Evolutionary conservation across 148 eudicot genomes (phyloP).

Genomic region (Agrostemma githago): DNA sequence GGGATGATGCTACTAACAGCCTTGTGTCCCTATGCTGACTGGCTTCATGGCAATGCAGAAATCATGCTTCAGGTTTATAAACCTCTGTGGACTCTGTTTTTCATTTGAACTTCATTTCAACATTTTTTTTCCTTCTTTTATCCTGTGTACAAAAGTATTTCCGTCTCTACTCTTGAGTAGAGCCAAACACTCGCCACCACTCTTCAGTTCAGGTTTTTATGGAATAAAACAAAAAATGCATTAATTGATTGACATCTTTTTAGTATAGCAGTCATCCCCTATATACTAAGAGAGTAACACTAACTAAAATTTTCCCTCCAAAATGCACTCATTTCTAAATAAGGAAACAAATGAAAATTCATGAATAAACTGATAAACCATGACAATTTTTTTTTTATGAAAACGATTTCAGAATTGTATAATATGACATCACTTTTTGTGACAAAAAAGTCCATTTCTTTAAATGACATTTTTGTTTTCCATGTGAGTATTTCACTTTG

Average conservation of each 20-base stretch:
- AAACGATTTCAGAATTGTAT: too few species aligned
- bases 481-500: too few species aligned
- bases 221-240: not conserved
- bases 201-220: not conserved
- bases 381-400: too few species aligned
- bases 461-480: too few species aligned
- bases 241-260: not conserved
- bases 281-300: too few species aligned
- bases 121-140: not conserved
- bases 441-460: too few species aligned
- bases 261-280: not conserved
- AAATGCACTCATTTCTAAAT: too few species aligned
- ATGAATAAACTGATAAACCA: too few species aligned
- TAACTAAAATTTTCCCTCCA: too few species aligned
- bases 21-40: conserved; percentile 87
- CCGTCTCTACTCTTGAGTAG: not conserved
- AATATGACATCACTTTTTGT: too few species aligned
- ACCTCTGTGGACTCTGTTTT: conserved; percentile 1
- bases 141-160: not conserved
- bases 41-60: conserved; percentile 97
- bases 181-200: not conserved
- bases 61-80: conserved; percentile 86
- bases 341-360: too few species aligned
- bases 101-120: not conserved
- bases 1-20: conserved; percentile 99